Conservation (phyloP, 2,329 filamentous ascomycete genomes). For the Thermothelomyces thermophilus region DNA sequence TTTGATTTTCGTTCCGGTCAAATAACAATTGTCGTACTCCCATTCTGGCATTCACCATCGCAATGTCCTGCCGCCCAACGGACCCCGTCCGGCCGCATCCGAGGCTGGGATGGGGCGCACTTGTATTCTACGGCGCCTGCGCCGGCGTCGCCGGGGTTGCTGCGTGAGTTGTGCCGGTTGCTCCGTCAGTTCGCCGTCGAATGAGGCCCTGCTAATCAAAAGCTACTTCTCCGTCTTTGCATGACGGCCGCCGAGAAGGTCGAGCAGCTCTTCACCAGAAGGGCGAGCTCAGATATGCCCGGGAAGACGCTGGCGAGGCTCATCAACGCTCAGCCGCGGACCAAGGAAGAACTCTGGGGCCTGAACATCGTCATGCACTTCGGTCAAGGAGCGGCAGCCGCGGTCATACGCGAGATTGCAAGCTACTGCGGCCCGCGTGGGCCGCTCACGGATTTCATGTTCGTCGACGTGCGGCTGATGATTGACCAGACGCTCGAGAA, state of each 20-base stretch:
- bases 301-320: slow-evolving; percentile 18
- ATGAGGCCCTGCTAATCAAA: background rate
- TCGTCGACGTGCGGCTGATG: slow-evolving; percentile 17
- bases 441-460: slow-evolving; percentile 23
- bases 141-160: slow-evolving; percentile 21
- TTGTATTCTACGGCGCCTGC: slow-evolving; percentile 16
- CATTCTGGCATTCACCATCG: background rate
- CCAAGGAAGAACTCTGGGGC: slow-evolving; percentile 13
- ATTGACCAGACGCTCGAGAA: slow-evolving; percentile 24
- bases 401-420: slow-evolving; percentile 16
- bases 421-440: slow-evolving; percentile 17
- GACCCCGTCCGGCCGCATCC: slow-evolving; percentile 11
- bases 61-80: slow-evolving; percentile 13
- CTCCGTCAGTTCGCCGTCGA: too few species aligned
- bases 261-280: slow-evolving; percentile 20
- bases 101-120: slow-evolving; percentile 12
- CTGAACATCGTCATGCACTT: slow-evolving; percentile 24
- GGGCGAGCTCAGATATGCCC: slow-evolving; percentile 20
- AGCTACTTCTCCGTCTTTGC: background rate
- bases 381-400: slow-evolving; percentile 19
- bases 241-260: slow-evolving; percentile 22
- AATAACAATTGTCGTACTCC: too few species aligned
- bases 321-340: slow-evolving; percentile 8
- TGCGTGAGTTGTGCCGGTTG: slow-evolving; percentile 10
- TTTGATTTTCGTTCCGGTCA: too few species aligned